These are phyloP conservation scores for Jasminum sambac DNA, from an alignment of 257 asterid genomes.

Conservation along the genomic window DNA sequence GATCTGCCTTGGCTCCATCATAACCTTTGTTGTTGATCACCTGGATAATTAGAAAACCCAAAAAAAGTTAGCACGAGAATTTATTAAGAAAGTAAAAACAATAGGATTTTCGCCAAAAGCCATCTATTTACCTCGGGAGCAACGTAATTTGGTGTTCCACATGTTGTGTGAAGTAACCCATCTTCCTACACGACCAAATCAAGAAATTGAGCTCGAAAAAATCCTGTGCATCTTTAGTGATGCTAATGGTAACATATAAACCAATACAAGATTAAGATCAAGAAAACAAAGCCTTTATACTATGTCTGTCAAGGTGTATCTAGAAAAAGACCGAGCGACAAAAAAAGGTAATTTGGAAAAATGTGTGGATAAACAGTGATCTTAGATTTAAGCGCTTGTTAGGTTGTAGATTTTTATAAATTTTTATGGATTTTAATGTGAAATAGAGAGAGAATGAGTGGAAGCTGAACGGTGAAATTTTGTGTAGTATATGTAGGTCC, in stretches of 20 bases:
- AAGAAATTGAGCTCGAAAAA: conserved; percentile 1
- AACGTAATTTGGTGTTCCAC: conserved; percentile 98
- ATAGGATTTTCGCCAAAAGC: conserved; percentile 9
- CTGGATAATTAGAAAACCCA: conserved; percentile 33
- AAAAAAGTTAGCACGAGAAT: conserved; percentile 5
- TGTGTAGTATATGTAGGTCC: too few relatives aligned
- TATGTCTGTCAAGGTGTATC: too few relatives aligned
- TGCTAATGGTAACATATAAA: neutral
- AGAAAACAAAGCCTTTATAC: neutral
- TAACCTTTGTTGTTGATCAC: conserved; percentile 92
- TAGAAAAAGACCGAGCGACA: too few relatives aligned
- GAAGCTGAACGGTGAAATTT: too few relatives aligned
- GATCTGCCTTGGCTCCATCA: conserved; percentile 96
- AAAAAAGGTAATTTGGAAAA: too few relatives aligned
- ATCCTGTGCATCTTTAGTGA: neutral
- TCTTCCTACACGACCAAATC: conserved; percentile 62
- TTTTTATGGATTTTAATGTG: too few relatives aligned
- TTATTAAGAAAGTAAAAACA: conserved; percentile 5
- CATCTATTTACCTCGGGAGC: conserved; percentile 82
- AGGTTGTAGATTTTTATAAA: too few relatives aligned
- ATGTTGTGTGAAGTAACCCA: conserved; percentile 94
- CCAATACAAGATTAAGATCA: neutral
- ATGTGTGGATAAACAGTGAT: too few relatives aligned
- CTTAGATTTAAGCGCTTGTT: too few relatives aligned
- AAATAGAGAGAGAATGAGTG: too few relatives aligned